Conservation (phyloP, 2,329 filamentous ascomycete genomes). For the Pezicula neosporulosa region DNA sequence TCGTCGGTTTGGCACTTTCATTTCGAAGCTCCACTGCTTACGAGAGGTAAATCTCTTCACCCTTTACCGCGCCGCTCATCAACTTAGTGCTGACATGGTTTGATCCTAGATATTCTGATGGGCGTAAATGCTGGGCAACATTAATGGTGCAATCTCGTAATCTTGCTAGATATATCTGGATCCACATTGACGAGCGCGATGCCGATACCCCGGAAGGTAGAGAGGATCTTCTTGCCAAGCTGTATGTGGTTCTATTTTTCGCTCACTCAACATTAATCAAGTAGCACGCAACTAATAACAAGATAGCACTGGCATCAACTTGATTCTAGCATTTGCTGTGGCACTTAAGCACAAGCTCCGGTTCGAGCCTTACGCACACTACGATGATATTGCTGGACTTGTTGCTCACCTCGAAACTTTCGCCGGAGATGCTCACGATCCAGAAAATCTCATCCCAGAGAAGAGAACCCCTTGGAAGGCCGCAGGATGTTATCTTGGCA, state of each 20-base stretch:
- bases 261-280: too few species aligned
- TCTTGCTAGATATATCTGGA: constrained; percentile 78
- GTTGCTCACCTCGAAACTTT: constrained; percentile 74
- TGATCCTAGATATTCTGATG: constrained; percentile 48
- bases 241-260: constrained; percentile 29
- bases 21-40: constrained; percentile 77
- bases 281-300: not conserved
- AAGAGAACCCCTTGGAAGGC: constrained; percentile 48
- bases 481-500: constrained; percentile 68
- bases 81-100: not conserved
- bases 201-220: constrained; percentile 48
- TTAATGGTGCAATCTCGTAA: constrained; percentile 60
- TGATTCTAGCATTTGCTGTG: constrained; percentile 74
- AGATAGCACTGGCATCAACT: constrained; percentile 53
- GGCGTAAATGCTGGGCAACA: constrained; percentile 59
- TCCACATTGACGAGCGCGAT: constrained; percentile 64
- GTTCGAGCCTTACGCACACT: constrained; percentile 77
- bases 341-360: constrained; percentile 79
- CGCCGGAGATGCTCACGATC: constrained; percentile 50
- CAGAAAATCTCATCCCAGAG: constrained; percentile 34
- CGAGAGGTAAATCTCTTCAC: constrained; percentile 44
- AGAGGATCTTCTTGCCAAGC: constrained; percentile 65
- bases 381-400: constrained; percentile 68
- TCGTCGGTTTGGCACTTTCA: constrained; percentile 74
- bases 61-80: not conserved